Conservation (phyloP, 2,329 filamentous ascomycete genomes). For the Trematosphaeria pertusa region DNA sequence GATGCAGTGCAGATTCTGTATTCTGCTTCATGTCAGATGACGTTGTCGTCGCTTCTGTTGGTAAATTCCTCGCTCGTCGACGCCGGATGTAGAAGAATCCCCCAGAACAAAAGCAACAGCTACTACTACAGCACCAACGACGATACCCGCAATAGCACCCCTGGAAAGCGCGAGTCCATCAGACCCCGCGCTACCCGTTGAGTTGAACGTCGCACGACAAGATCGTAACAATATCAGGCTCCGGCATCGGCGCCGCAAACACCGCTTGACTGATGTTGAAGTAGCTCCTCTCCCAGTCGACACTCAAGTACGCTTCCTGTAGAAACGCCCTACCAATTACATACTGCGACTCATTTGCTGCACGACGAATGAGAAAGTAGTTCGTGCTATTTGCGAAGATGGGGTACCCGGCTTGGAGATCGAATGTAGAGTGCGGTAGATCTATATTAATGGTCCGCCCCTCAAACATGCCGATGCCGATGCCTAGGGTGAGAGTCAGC, state of each 20-base stretch:
- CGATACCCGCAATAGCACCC: constrained; percentile 1
- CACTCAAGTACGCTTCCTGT: constrained; percentile 47
- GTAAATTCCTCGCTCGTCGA: too few relatives aligned
- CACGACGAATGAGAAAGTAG: constrained; percentile 48
- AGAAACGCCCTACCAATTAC: constrained; percentile 46
- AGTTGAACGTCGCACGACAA: not conserved
- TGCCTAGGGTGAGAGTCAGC: constrained; percentile 15
- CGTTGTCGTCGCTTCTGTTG: too few relatives aligned
- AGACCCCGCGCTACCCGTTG: not conserved
- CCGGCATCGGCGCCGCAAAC: constrained; percentile 2
- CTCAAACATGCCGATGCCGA: constrained; percentile 29
- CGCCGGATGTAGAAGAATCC: too few relatives aligned
- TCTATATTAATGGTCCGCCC: not conserved
- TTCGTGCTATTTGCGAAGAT: constrained; percentile 26
- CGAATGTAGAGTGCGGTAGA: constrained; percentile 43
- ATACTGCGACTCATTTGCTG: constrained; percentile 44
- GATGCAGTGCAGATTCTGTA: too few relatives aligned
- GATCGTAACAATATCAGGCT: not conserved
- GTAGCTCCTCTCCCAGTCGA: constrained; percentile 36
- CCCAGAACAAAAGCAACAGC: too few relatives aligned
- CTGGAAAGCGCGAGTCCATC: not conserved
- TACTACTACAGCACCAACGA: not conserved
- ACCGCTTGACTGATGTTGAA: constrained; percentile 29
- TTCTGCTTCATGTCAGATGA: too few relatives aligned
- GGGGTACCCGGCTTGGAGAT: constrained; percentile 32